Evolutionary conservation across 2,329 filamentous ascomycete species (phyloP).

Genomic region (Trichoderma endophyticum): DNA sequence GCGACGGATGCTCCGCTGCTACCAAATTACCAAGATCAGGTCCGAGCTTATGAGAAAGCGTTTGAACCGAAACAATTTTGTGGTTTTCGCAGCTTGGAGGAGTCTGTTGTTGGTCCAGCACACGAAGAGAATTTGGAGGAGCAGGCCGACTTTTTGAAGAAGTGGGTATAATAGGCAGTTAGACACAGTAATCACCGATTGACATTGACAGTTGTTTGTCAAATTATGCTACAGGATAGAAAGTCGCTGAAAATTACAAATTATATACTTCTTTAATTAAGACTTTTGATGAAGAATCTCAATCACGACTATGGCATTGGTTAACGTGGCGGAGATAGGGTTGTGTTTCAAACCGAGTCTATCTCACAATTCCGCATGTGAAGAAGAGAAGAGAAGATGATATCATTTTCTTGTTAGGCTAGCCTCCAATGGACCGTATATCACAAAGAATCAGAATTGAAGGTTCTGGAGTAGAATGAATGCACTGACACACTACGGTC

Average conservation of each 20-base stretch:
- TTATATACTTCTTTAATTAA: no score
- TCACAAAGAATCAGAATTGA: not conserved
- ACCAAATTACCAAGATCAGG: not conserved
- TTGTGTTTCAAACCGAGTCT: no score
- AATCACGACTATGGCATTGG: not conserved
- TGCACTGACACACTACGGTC: no score
- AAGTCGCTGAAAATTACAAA: no score
- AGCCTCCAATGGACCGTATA: not conserved
- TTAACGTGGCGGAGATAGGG: no score
- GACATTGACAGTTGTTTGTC: not conserved
- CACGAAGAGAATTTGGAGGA: not conserved
- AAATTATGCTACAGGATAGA: no score
- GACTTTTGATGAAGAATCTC: not conserved
- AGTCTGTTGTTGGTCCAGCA: not conserved
- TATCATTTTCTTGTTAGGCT: not conserved
- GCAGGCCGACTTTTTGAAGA: not conserved
- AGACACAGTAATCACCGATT: not conserved
- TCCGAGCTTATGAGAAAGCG: not conserved
- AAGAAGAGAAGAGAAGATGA: not conserved
- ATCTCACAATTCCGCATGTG: accelerated
- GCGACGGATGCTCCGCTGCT: not conserved
- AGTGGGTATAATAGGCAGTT: not conserved
- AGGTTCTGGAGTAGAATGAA: no score
- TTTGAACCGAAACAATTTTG: not conserved
- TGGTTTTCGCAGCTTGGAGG: not conserved